Base-by-base conservation (phyloP, 1,284 basidiomycete genomes). In the Abortiporus biennis region DNA sequence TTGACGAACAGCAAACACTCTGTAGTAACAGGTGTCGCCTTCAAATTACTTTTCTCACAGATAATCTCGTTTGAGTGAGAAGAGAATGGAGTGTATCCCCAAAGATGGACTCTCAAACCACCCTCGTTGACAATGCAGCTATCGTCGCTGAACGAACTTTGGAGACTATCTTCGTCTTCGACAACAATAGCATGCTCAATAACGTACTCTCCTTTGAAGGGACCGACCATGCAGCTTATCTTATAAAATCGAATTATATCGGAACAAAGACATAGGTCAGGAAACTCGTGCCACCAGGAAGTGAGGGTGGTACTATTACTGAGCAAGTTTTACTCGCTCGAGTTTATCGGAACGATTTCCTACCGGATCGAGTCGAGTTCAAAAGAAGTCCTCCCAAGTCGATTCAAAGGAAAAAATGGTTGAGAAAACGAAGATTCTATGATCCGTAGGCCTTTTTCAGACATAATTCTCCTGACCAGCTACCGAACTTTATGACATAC, bases 291-390 rank as follows among this genome's bases (percentile, higher is more conserved):
- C 38, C 31, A 16, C 33, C 40, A 12, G 25, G 40, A n/a, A n/a
- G n/a, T n/a, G n/a, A n/a, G n/a, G n/a, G n/a, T n/a, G n/a, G n/a
- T n/a, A n/a, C n/a, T n/a, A n/a, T n/a, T 16, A 22, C 2, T 3
- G 23, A 34, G 15, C 37, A 16, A 15, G 40, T 36, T 9, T 17
- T 35, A 21, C 22, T 43, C n/a, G 49, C 36, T 6, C 13, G 24
- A 29, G 43, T 51, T 16, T 29, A 49, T 13, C 37, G 49, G 31
- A 40, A 36, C 21, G 49, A 51, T 11, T 16, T 47, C 17, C 32
- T 49, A 15, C 43, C 41, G 17, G 43, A 48, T 22, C 46, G 33
- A 30, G 44, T 49, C 42, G 39, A 19, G 13, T 45, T 49, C 38
- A 15, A 30, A 25, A 47, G 38, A n/a, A 22, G 33, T 30, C 36